Evolutionary conservation across 2,329 filamentous ascomycete species (phyloP).

Genomic region (Coniella lustricola): DNA sequence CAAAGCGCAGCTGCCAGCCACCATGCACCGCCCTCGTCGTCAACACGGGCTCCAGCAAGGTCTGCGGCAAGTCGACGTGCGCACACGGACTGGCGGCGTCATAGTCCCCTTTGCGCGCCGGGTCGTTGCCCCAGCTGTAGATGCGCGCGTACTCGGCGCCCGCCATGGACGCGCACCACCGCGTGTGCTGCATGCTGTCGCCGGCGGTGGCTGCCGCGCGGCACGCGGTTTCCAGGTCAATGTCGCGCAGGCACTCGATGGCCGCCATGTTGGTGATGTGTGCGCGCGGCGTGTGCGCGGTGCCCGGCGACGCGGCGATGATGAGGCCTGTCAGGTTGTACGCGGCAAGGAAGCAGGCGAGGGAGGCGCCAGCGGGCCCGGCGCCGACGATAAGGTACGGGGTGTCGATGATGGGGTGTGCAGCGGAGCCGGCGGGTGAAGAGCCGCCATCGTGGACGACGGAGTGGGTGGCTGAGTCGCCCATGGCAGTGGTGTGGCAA

Average conservation of each 20-base stretch:
- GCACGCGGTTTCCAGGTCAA: constrained; percentile 39
- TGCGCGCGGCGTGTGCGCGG: constrained; percentile 50
- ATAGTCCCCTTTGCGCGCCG: constrained; percentile 37
- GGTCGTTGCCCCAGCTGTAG: constrained; percentile 45
- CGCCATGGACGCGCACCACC: constrained; percentile 47
- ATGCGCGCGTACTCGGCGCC: constrained; percentile 44
- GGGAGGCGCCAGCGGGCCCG: constrained; percentile 46
- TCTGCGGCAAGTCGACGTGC: constrained; percentile 40
- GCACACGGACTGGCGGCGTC: constrained; percentile 36
- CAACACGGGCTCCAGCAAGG: constrained; percentile 40
- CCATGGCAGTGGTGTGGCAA: neutral
- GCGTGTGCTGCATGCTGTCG: constrained; percentile 39
- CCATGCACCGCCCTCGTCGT: constrained; percentile 31
- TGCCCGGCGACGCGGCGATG: constrained; percentile 40
- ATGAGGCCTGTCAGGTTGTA: constrained; percentile 45
- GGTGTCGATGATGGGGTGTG: constrained; percentile 8
- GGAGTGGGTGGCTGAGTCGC: no score
- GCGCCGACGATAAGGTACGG: constrained; percentile 22
- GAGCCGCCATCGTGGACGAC: neutral
- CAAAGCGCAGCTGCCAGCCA: constrained; percentile 36
- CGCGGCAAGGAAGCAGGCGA: constrained; percentile 43
- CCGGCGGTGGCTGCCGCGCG: constrained; percentile 29
- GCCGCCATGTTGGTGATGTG: constrained; percentile 56
- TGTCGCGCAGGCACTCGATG: constrained; percentile 47
- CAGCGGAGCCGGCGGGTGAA: neutral